A percentile compares a stretch with the other conserved stretches of the same genome.
These are phyloP conservation scores for Asterochloris sp. DNA, from an alignment of 139 green algal species.

Conservation along the genomic window DNA sequence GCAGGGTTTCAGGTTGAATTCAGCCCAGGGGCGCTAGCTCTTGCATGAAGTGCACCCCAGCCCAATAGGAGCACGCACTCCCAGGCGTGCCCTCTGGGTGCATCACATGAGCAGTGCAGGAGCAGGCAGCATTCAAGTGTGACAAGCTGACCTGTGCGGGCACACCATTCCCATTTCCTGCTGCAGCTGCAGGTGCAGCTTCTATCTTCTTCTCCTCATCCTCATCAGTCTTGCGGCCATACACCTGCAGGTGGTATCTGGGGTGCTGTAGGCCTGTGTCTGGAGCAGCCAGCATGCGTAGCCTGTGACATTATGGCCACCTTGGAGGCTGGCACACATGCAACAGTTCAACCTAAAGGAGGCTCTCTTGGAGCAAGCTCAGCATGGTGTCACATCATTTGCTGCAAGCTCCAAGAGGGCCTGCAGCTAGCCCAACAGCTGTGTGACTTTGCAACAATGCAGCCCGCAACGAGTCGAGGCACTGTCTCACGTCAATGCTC, in stretches of 20 bases:
- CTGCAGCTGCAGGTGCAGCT: conserved; percentile 5
- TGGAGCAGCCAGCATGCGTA: too few species aligned
- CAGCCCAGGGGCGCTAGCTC: not conserved
- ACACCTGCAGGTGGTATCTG: not conserved
- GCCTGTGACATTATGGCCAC: too few species aligned
- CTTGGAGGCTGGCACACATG: too few species aligned
- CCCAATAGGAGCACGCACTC: not conserved
- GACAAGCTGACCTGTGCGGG: not conserved
- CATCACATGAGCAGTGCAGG: not conserved
- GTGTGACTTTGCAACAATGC: too few species aligned
- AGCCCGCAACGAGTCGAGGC: conserved; percentile 49
- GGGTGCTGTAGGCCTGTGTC: too few species aligned
- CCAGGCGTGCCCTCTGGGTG: not conserved
- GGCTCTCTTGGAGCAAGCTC: too few species aligned
- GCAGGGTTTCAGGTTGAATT: not conserved
- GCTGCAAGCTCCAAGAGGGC: too few species aligned
- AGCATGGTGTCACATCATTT: too few species aligned
- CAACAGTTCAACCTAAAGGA: too few species aligned
- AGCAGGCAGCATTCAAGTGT: not conserved
- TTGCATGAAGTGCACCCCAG: not conserved
- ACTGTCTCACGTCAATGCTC: conserved; percentile 74
- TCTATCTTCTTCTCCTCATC: conserved; percentile 2
- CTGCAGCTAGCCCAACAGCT: too few species aligned
- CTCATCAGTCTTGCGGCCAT: conserved; percentile 35
- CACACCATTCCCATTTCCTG: not conserved